Evolutionary conservation across 1,284 basidiomycete species (phyloP), one percentile per base, ranked within the genome.

Genomic region (Xanthoconium separans): DNA sequence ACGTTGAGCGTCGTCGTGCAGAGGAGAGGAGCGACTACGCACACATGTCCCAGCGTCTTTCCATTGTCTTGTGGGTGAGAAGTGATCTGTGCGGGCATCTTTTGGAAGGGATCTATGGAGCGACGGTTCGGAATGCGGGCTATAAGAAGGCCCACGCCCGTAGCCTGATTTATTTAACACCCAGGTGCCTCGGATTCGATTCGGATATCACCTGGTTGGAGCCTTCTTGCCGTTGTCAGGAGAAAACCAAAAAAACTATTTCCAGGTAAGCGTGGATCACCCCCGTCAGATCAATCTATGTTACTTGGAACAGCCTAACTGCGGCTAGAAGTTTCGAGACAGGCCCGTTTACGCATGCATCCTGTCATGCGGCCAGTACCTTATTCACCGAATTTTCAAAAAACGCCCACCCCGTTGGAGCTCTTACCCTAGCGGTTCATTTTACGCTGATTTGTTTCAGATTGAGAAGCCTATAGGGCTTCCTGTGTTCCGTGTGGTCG

Each of bases 11-110:
- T 18, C 37, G 16, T 33, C 43, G 29, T 8, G 15, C 18, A 40
- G 11, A 34, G 37, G 44, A 43, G 30, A 31, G 24, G 49, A n/a
- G 39, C n/a, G 16, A n/a, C 29, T 20, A 75, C 84, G 65, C 62
- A 89, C 87, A 90, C 85, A 79, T 90, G 85, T 30, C 82, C 81
- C 27, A 87, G 66, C 2, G 69, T 57, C 55, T 71, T 68, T 45
- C 54, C 33, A 39, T 60, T 47, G 9, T 65, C 57, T 50, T 68
- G 66, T n/a, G 63, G 49, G 37, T 60, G 59, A 12, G 65, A 46
- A 18, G 65, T 53, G 30, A 70, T 53, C 37, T 70, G 66, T 37
- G 70, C 69, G 45, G 68, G 68, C 68, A 70, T 70, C 44, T 58
- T 27, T 27, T 59, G 43, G 49, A 47, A 42, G 36, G 50, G 27